Base-by-base conservation (phyloP, 768 basidiomycete species). In the Mycena olivaceomarginata region DNA sequence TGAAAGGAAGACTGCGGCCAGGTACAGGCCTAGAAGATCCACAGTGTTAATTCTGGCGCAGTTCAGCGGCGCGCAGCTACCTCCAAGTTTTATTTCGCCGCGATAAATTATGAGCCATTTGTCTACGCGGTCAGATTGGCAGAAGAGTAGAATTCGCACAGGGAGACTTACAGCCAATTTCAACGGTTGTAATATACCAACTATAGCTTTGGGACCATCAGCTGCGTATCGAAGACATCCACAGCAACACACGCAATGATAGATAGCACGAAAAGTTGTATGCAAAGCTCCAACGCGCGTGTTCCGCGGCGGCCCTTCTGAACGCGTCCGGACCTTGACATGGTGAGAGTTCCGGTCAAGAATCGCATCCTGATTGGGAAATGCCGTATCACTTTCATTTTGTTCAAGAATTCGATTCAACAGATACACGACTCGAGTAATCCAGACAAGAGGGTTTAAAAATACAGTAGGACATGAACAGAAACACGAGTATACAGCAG, bases 21-120 rank as follows among this genome's bases (percentile, higher is more conserved):
- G 46, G 79, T 89, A 89, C 37, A 83, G 15, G 48, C 75, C 87
- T 88, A 41, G 11, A 40, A 41, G 56, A 51, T 1, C 60, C 25
- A n/a, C 22, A 7, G 25, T n/a, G n/a, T 41, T 37, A 63, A 25
- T 39, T 57, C 51, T 51, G 16, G n/a, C 22, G 46, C 56, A 67
- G 25, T 70, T 45, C 40, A 2, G 20, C 3, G 64, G 25, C 4
- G 40, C 45, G 22, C 15, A 71, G 39, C 10, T 67, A 74, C 77
- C 74, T 76, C 78, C 78, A 67, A 59, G 6, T 6, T 76, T 9
- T 37, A 4, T 65, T n/a, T 66, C 39, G 1, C 71, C 65, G 25
- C 18, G 67, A 62, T 76, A 57, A 20, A 41, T 57, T 67, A 79
- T 76, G 37, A 79, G 70, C 78, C 78, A 79, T n/a, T 74, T 74